A percentile compares a stretch with the other conserved stretches of the same genome.
These are phyloP conservation scores for Boechera divaricarpa DNA, from an alignment of 345 rosid species.

Conservation along the genomic window DNA sequence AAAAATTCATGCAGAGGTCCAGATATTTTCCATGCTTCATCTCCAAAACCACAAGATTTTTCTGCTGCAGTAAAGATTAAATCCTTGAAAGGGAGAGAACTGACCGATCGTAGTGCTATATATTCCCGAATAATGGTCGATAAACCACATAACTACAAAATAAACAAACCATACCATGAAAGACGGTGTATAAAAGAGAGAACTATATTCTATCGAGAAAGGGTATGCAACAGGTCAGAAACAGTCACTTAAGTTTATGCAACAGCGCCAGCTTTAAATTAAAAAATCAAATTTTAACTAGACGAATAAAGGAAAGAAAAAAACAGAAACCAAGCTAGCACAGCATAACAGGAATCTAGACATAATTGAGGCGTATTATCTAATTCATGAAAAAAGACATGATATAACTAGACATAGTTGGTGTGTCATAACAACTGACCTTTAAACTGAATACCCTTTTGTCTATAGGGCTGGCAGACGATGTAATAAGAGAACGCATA, in stretches of 20 bases:
- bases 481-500: conserved; percentile 65
- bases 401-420: background rate
- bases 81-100: conserved; percentile 92
- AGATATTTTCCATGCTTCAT: conserved; percentile 86
- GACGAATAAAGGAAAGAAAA: background rate
- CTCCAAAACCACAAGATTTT: conserved; percentile 55
- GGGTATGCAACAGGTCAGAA: background rate
- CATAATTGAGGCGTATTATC: background rate
- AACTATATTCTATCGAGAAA: background rate
- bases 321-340: conserved; percentile 12
- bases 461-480: conserved; percentile 53
- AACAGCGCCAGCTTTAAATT: background rate
- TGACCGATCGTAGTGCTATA: conserved; percentile 71
- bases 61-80: conserved; percentile 69
- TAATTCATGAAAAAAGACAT: background rate
- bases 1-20: conserved; percentile 63
- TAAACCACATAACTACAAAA: conserved; percentile 81
- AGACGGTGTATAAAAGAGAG: background rate
- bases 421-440: conserved; percentile 51
- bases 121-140: conserved; percentile 96
- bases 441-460: conserved; percentile 70
- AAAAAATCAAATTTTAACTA: background rate
- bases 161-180: conserved; percentile 21
- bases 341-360: background rate
- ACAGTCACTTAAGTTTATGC: conserved; percentile 1